Evolutionary conservation across 192 early-diverging fungal species (phyloP).

Genomic region (Thamnidium elegans): DNA sequence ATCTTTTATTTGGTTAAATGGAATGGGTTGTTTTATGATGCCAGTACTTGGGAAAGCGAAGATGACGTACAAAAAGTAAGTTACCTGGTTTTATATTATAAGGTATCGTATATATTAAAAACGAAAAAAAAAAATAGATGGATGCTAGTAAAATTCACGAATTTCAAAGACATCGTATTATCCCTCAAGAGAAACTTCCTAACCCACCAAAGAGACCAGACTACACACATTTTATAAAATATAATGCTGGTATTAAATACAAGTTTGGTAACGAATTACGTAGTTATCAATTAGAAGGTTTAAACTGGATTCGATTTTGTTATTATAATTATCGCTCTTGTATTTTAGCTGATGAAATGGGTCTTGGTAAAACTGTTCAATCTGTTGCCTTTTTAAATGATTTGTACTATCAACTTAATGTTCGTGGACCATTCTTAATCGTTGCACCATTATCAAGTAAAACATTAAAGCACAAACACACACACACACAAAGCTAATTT

Average conservation of each 20-base stretch:
- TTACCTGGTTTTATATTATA: too few species aligned
- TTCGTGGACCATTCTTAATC: slow-evolving; percentile 76
- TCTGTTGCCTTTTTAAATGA: slow-evolving; percentile 75
- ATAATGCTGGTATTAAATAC: slow-evolving; percentile 51
- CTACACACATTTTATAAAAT: slow-evolving; percentile 48
- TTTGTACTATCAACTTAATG: slow-evolving; percentile 56
- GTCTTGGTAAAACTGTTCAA: slow-evolving; percentile 61
- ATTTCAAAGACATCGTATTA: slow-evolving; percentile 60
- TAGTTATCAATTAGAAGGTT: slow-evolving; percentile 77
- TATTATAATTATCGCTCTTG: slow-evolving; percentile 74
- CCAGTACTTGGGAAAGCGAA: slow-evolving; percentile 68
- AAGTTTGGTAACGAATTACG: slow-evolving; percentile 70
- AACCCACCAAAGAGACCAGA: slow-evolving; percentile 41
- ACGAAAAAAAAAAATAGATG: slow-evolving; percentile 44
- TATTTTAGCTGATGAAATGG: slow-evolving; percentile 94
- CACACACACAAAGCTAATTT: not conserved
- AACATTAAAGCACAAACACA: not conserved
- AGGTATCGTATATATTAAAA: too few species aligned
- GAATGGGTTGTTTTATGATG: slow-evolving; percentile 68
- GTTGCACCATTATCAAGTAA: slow-evolving; percentile 55
- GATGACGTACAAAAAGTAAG: slow-evolving; percentile 40
- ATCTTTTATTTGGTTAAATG: slow-evolving; percentile 79
- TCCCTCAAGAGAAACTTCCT: slow-evolving; percentile 50
- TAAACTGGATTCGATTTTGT: slow-evolving; percentile 83
- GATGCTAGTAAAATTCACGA: slow-evolving; percentile 66